Conservation (phyloP, 768 basidiomycete species). For the Lactarius evosmus region DNA sequence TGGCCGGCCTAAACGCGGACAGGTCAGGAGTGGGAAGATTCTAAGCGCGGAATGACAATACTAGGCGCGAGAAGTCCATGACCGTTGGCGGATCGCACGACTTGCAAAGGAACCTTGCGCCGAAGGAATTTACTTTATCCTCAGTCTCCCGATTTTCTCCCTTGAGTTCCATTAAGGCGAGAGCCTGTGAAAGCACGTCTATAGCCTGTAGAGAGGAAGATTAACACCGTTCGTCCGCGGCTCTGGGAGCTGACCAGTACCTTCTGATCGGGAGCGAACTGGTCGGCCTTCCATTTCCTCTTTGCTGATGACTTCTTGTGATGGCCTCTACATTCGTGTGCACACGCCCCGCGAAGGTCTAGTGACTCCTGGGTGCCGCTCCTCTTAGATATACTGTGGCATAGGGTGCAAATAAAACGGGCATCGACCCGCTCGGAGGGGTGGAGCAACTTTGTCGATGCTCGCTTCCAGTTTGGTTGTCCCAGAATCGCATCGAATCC, state of each 20-base stretch:
- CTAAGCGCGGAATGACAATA: neutral
- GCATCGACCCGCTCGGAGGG: slow-evolving; percentile 59
- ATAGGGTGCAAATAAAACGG: slow-evolving; percentile 55
- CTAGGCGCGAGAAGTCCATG: slow-evolving; percentile 25
- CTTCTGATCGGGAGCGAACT: slow-evolving; percentile 60
- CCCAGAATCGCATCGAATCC: slow-evolving; percentile 49
- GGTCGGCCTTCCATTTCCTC: slow-evolving; percentile 45
- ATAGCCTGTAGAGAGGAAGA: slow-evolving; percentile 18
- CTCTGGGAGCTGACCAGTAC: slow-evolving; percentile 33
- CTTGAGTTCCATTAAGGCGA: neutral
- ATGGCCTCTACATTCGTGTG: slow-evolving; percentile 48
- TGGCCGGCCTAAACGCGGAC: slow-evolving; percentile 14
- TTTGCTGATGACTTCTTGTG: slow-evolving; percentile 31
- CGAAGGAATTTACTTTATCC: neutral
- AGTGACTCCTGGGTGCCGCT: slow-evolving; percentile 46
- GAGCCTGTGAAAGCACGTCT: slow-evolving; percentile 17
- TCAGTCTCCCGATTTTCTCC: slow-evolving; percentile 13
- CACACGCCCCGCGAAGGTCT: slow-evolving; percentile 56
- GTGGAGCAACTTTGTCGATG: slow-evolving; percentile 46
- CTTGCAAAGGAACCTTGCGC: slow-evolving; percentile 17
- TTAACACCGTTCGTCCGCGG: slow-evolving; percentile 12
- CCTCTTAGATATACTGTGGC: slow-evolving; percentile 38
- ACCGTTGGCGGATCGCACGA: slow-evolving; percentile 20
- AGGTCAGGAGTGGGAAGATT: neutral
- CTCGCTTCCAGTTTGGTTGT: slow-evolving; percentile 48